Evolutionary conservation across 345 rosid genomes (phyloP).

Genomic region (Anastatica hierochuntica): DNA sequence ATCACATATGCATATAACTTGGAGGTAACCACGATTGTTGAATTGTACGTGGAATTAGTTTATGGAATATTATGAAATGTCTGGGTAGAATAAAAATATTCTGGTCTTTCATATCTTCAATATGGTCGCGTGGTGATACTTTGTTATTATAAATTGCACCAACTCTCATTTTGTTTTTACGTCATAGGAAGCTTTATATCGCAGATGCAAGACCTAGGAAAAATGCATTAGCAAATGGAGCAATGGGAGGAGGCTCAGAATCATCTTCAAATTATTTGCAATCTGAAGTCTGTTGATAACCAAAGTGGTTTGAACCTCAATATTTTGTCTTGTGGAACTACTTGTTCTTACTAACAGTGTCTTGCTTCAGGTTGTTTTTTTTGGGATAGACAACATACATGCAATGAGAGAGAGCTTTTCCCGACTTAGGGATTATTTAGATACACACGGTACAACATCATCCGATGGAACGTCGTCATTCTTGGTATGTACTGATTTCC

Average conservation of each 20-base stretch:
- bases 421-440: conserved; percentile 93
- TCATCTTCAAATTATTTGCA: conserved; percentile 91
- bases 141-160: not conserved
- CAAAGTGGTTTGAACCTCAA: conserved; percentile 13
- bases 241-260: conserved; percentile 99
- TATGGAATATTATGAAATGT: conserved; percentile 1
- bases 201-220: conserved; percentile 98
- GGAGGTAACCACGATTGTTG: conserved; percentile 3
- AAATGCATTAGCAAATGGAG: conserved; percentile 99
- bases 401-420: conserved; percentile 97
- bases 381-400: conserved; percentile 99
- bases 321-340: conserved; percentile 8
- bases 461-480: conserved; percentile 97
- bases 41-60: not conserved
- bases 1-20: conserved; percentile 7
- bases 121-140: conserved; percentile 2
- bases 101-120: not conserved
- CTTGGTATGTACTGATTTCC: conserved; percentile 48
- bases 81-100: not conserved
- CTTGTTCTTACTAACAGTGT: conserved; percentile 13
- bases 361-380: conserved; percentile 64
- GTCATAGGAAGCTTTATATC: conserved; percentile 80
- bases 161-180: conserved; percentile 9
- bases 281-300: conserved; percentile 64
- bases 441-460: conserved; percentile 86